phyloP scores from a whole-genome alignment of 2,329 filamentous ascomycete genomes.

The Rhytidhysteron rufulum region DNA sequence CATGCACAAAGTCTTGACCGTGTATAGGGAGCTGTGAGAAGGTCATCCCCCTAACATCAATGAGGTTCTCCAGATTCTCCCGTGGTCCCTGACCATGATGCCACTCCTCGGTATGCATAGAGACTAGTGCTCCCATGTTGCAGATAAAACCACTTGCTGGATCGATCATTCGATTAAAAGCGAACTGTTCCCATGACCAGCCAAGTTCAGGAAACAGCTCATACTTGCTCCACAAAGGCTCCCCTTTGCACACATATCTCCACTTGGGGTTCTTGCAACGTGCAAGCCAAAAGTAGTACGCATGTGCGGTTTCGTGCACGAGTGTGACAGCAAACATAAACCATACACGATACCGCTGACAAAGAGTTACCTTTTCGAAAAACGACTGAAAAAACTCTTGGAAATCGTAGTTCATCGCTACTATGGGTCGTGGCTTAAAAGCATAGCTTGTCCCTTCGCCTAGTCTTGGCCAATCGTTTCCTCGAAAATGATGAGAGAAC shows the following conservation, averaged over 20 bases:
- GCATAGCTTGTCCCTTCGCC: not conserved
- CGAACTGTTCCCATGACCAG: slow-evolving; percentile 12
- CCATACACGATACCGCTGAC: slow-evolving; percentile 6
- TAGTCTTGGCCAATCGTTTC: not conserved
- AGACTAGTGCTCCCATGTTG: not conserved
- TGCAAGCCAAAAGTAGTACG: slow-evolving; percentile 12
- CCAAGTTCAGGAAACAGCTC: slow-evolving; percentile 14
- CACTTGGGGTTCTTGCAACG: not conserved
- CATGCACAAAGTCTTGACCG: not conserved
- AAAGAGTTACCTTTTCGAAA: not conserved
- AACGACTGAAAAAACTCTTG: slow-evolving; percentile 9
- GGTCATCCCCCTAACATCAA: not conserved
- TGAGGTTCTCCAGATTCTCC: not conserved
- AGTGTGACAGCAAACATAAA: slow-evolving; percentile 14
- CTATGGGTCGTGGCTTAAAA: too few relatives aligned
- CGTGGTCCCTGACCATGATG: not conserved
- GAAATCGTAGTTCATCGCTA: slow-evolving; percentile 11
- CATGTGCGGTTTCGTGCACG: slow-evolving; percentile 18
- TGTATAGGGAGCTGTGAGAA: not conserved
- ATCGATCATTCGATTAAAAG: slow-evolving; percentile 7
- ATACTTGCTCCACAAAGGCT: slow-evolving; percentile 11
- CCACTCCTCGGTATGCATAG: not conserved
- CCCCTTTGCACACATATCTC: too few relatives aligned
- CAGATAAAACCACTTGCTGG: slow-evolving; percentile 3
- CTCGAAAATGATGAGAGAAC: not conserved